Percentiles rank a stretch among this genome's conserved stretches.
Evolutionary conservation across 306 rosid genomes (phyloP).

Genomic region (Pyrus communis): DNA sequence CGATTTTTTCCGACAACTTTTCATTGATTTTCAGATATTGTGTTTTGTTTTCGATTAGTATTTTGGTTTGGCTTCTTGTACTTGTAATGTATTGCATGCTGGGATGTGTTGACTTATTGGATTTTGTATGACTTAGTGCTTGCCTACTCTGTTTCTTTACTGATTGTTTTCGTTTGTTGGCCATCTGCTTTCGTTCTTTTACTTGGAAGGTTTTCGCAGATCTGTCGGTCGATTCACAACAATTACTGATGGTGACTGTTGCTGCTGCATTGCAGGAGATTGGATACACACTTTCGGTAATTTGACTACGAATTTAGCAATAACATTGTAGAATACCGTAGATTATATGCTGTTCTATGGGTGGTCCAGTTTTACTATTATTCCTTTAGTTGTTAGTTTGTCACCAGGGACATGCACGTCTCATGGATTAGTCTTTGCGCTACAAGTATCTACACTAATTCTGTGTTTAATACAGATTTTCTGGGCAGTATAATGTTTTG

Average conservation of each 20-base stretch:
- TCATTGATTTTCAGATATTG: neutral
- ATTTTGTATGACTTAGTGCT: neutral
- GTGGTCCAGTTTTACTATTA: neutral
- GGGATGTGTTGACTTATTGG: neutral
- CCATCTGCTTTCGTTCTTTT: conserved; percentile 4
- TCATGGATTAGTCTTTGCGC: neutral
- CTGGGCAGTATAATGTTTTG: neutral
- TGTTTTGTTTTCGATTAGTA: conserved; percentile 1
- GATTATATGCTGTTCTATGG: neutral
- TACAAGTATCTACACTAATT: neutral
- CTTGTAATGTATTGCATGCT: neutral
- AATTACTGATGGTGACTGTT: conserved; percentile 69
- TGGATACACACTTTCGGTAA: conserved; percentile 77
- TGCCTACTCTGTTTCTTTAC: neutral
- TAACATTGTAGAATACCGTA: neutral
- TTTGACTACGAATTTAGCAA: neutral
- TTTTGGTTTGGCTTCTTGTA: conserved; percentile 12
- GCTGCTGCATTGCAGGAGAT: conserved; percentile 71
- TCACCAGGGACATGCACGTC: neutral
- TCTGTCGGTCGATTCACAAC: conserved; percentile 70
- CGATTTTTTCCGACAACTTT: neutral
- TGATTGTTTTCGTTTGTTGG: neutral
- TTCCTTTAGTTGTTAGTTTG: neutral
- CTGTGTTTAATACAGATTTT: neutral
- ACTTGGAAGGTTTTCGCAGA: conserved; percentile 71